Base-by-base conservation (phyloP, 2,329 filamentous ascomycete species). In the Hypoxylon sp. region DNA sequence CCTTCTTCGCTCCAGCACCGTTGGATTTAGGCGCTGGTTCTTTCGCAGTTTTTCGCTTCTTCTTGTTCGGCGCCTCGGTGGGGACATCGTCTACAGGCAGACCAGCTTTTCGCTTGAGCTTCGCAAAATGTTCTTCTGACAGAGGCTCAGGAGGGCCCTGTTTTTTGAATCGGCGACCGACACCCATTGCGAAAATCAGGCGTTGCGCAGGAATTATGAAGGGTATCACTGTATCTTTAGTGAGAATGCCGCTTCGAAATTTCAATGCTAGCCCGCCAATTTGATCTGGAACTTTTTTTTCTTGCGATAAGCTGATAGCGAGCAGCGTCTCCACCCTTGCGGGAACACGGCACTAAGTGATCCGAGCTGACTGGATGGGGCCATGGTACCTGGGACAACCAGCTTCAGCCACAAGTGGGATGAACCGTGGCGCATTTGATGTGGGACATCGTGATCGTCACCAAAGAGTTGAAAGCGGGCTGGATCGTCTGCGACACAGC, bases 131-230 rank as follows among this genome's bases (percentile, higher is more conserved):
- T 72, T 89, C 88, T 78, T 97, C 93, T 72, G 96, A 93, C 72
- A 98, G 87, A 71, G 91, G 86, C 76, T 91, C 88, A 59, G 96
- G 96, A 71, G 91, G 86, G 61, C 94, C 95, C 87, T 98, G 96
- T 83, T 98, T 98, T 81, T 94, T 93, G 91, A 98, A 97, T 76
- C 94, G 93, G 79, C 94, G 92, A 80, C 94, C 93, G 69, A 90
- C 88, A 84, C 93, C 94, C 94, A 97, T 97, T 77, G 79, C 89
- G 78, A 45, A 34, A 48, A 41, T 38, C 63, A 36, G 13, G 23
- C 6, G 11, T 30, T 49, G 28, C 19, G 46, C 36, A 41, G 53
- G 53, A 63, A 60, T 52, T 67, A 63, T 51, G 68, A 64, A 59
- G 55, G 59, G 60, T 67, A 64, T 72, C 57, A 55, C 43, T 61